phyloP scores from a whole-genome alignment of 2,329 filamentous ascomycete species.

The Chaetomium strumarium region DNA sequence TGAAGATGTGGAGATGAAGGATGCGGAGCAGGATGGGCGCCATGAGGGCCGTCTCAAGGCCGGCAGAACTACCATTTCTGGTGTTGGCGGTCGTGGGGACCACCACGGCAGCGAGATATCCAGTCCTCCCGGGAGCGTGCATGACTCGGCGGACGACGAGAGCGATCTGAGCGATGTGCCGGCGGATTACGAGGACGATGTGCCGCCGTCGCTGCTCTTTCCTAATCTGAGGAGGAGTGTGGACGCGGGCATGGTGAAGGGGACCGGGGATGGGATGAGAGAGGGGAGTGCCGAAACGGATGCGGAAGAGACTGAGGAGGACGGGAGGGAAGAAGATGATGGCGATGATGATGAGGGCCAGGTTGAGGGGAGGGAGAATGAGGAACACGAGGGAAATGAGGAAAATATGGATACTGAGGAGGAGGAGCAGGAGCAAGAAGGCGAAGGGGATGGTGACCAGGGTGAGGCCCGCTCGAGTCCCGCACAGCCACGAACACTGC shows the following conservation, averaged over 20 bases:
- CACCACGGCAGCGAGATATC: conserved; percentile 32
- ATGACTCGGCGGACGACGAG: conserved; percentile 63
- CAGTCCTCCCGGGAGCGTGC: conserved; percentile 53
- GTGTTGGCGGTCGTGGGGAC: conserved; percentile 29
- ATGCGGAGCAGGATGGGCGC: conserved; percentile 35
- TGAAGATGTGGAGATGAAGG: conserved; percentile 43
- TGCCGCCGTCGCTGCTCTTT: conserved; percentile 48
- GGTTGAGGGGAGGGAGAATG: conserved; percentile 18
- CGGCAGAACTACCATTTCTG: conserved; percentile 15
- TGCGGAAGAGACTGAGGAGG: conserved; percentile 16
- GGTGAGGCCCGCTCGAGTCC: conserved; percentile 10
- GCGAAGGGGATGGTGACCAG: conserved; percentile 12
- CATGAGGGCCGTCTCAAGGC: conserved; percentile 25
- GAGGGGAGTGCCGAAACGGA: neutral
- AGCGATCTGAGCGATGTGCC: conserved; percentile 63
- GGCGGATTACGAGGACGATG: conserved; percentile 52
- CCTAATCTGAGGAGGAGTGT: conserved; percentile 41
- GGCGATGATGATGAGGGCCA: conserved; percentile 24
- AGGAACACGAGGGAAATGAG: conserved; percentile 15
- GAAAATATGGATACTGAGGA: conserved; percentile 17
- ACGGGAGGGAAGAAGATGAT: conserved; percentile 20
- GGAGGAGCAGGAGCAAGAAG: conserved; percentile 25
- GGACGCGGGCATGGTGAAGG: conserved; percentile 25
- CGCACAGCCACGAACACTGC: too few species aligned
- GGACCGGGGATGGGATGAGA: conserved; percentile 21